phyloP scores from a whole-genome alignment of 2,329 filamentous ascomycete species.

The Neocatenulostroma microsporum region DNA sequence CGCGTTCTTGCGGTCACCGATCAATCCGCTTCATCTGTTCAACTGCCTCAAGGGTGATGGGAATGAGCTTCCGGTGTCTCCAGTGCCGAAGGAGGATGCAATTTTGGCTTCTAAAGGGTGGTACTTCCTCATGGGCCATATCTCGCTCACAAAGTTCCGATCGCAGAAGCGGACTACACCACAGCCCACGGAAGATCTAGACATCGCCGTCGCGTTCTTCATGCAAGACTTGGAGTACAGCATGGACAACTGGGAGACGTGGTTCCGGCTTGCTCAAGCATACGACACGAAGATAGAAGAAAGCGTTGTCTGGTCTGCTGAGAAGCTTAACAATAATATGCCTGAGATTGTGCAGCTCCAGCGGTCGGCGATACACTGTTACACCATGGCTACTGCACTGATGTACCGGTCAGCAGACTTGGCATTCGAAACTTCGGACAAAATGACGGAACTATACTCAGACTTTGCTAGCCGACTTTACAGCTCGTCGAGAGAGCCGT shows the following conservation, averaged over 20 bases:
- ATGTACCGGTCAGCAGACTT: slow-evolving; percentile 51
- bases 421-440: slow-evolving; percentile 45
- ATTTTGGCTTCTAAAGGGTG: slow-evolving; percentile 71
- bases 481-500: slow-evolving; percentile 59
- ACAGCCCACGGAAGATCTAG: slow-evolving; percentile 73
- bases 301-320: slow-evolving; percentile 76
- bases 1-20: slow-evolving; percentile 70
- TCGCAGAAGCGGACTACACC: slow-evolving; percentile 64
- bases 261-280: slow-evolving; percentile 80
- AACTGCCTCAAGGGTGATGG: slow-evolving; percentile 72
- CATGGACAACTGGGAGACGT: slow-evolving; percentile 76
- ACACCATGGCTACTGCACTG: slow-evolving; percentile 58
- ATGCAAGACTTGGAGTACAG: slow-evolving; percentile 76
- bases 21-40: slow-evolving; percentile 74
- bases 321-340: slow-evolving; percentile 82
- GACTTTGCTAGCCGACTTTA: slow-evolving; percentile 64
- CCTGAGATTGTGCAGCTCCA: slow-evolving; percentile 67
- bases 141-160: slow-evolving; percentile 79
- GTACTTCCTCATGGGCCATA: slow-evolving; percentile 87
- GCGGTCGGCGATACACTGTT: slow-evolving; percentile 73
- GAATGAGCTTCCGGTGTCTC: slow-evolving; percentile 58
- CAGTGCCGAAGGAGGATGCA: slow-evolving; percentile 58
- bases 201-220: slow-evolving; percentile 72
- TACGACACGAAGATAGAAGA: slow-evolving; percentile 86
- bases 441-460: slow-evolving; percentile 57